These are phyloP conservation scores for Colletotrichum camelliae DNA, from an alignment of 2,329 filamentous ascomycete species.

Conservation along the genomic window DNA sequence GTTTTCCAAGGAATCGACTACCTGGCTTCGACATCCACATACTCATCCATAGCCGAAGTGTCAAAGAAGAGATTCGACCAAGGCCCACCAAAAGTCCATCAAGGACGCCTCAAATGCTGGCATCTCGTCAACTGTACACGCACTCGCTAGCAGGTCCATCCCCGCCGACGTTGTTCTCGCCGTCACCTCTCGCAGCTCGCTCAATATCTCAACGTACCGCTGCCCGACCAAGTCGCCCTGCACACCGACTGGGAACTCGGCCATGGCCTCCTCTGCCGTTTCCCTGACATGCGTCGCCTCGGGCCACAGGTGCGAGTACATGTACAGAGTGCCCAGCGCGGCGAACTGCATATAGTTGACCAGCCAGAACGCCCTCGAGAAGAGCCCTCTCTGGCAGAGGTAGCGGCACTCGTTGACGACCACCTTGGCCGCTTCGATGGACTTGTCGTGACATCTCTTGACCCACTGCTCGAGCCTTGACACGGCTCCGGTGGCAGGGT, in stretches of 20 bases:
- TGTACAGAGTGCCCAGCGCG: not conserved
- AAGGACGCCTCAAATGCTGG: not conserved
- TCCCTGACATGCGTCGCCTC: not conserved
- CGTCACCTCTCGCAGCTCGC: not conserved
- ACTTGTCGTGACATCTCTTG: not conserved
- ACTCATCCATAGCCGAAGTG: not conserved
- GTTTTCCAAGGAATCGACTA: not conserved
- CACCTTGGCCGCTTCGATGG: not conserved
- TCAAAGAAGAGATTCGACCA: not conserved
- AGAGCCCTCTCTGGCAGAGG: not conserved
- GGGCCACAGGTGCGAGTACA: not conserved
- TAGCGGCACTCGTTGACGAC: not conserved
- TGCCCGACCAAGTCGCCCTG: not conserved
- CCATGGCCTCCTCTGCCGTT: not conserved
- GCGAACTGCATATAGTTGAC: not conserved
- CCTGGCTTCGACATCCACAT: not conserved
- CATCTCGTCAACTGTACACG: not conserved
- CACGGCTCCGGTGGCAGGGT: not conserved
- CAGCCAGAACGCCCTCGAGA: not conserved
- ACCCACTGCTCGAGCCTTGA: not conserved
- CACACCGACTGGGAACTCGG: not conserved
- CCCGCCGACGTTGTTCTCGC: not conserved
- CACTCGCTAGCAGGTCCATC: not conserved
- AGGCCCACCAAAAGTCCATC: not conserved
- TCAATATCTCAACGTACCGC: not conserved